phyloP scores from a whole-genome alignment of 768 basidiomycete genomes.

The Russula sp. region DNA sequence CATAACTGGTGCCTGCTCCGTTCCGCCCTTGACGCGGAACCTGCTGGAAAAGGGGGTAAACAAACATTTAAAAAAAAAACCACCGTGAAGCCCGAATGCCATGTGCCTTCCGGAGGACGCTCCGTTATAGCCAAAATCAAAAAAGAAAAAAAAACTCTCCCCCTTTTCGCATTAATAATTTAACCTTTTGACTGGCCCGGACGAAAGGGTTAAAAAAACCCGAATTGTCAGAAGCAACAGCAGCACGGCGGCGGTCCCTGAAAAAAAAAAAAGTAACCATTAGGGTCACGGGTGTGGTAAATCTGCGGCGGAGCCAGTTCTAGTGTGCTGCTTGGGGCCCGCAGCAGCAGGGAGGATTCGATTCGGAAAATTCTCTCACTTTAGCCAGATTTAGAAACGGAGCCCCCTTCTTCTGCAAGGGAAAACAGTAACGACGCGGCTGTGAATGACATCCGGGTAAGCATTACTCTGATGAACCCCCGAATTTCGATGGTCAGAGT shows the following conservation, averaged over 20 bases:
- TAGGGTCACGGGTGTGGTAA: constrained; percentile 38
- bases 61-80: not conserved
- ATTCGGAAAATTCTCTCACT: constrained; percentile 40
- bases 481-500: constrained; percentile 22
- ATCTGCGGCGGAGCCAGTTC: constrained; percentile 36
- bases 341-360: no score
- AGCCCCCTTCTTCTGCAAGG: constrained; percentile 42
- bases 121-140: constrained; percentile 35
- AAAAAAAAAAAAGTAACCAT: constrained; percentile 44
- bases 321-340: not conserved
- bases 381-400: constrained; percentile 70
- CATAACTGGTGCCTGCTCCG: constrained; percentile 32
- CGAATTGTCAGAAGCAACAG: constrained; percentile 43
- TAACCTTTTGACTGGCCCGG: constrained; percentile 45
- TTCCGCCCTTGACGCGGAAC: constrained; percentile 39
- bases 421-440: constrained; percentile 65
- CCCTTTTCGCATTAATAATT: constrained; percentile 34
- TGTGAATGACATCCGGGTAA: constrained; percentile 58
- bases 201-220: constrained; percentile 29
- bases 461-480: constrained; percentile 50
- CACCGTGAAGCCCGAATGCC: constrained; percentile 6
- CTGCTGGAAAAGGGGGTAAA: constrained; percentile 26
- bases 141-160: not conserved
- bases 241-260: constrained; percentile 41
- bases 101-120: constrained; percentile 38